Evolutionary conservation across 129 eudicot species (phyloP).

Genomic region (Ambrosia trifida): DNA sequence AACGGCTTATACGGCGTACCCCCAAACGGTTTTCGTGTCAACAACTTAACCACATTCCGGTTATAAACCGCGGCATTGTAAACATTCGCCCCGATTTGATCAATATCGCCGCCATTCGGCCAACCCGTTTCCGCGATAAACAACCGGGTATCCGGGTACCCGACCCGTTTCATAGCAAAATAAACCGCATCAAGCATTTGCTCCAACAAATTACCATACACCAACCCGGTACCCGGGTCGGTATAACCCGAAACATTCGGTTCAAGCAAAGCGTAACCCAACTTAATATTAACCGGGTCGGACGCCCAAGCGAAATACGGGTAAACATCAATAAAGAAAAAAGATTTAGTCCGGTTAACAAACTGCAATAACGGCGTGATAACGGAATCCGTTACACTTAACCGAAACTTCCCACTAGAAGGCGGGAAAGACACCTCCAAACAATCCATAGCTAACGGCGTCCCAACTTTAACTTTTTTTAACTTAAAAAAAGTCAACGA

Average conservation of each 20-base stretch:
- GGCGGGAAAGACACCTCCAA: slow-evolving; percentile 67
- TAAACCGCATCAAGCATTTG: slow-evolving; percentile 72
- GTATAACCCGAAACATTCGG: slow-evolving; percentile 32
- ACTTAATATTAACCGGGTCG: slow-evolving; percentile 47
- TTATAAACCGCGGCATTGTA: slow-evolving; percentile 86
- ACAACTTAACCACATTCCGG: slow-evolving; percentile 57
- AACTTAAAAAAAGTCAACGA: slow-evolving; percentile 41
- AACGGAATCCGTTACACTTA: slow-evolving; percentile 45
- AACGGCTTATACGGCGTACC: slow-evolving; percentile 81
- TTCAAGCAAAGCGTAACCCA: slow-evolving; percentile 55
- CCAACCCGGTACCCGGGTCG: slow-evolving; percentile 59
- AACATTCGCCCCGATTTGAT: slow-evolving; percentile 66
- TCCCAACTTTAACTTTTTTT: slow-evolving; percentile 61
- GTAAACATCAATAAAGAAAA: slow-evolving; percentile 66
- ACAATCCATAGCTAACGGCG: slow-evolving; percentile 67
- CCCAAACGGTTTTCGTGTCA: slow-evolving; percentile 49
- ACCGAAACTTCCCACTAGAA: slow-evolving; percentile 57
- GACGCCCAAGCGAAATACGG: slow-evolving; percentile 64
- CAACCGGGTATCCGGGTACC: slow-evolving; percentile 63
- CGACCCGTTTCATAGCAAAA: slow-evolving; percentile 64
- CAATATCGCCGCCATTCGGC: slow-evolving; percentile 83
- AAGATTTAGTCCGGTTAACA: slow-evolving; percentile 62
- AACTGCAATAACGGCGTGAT: slow-evolving; percentile 57
- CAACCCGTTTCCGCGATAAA: slow-evolving; percentile 90
- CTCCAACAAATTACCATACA: slow-evolving; percentile 62